Percentiles rank a stretch among this genome's conserved stretches.
Evolutionary conservation across 2,329 filamentous ascomycete species (phyloP).

Genomic region (Colletotrichum sidae): DNA sequence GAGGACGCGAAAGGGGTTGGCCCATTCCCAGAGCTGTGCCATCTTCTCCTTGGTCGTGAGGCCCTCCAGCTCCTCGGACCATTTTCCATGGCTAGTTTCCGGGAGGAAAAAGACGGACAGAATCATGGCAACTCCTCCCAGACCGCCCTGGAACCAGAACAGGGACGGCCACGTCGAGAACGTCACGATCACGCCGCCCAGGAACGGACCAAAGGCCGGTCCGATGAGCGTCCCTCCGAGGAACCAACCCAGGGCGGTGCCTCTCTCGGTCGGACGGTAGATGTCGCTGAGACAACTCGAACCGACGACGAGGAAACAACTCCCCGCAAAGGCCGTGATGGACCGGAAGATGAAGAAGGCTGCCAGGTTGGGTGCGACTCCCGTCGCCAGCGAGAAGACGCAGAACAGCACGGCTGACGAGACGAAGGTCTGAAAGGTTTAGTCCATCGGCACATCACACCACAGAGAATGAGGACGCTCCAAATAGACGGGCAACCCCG

Average conservation of each 20-base stretch:
- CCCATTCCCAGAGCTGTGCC: slow-evolving; percentile 53
- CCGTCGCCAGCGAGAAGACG: slow-evolving; percentile 73
- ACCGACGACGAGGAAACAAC: slow-evolving; percentile 75
- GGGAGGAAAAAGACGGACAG: slow-evolving; percentile 71
- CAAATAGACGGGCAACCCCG: background rate
- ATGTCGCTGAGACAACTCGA: slow-evolving; percentile 70
- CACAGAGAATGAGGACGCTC: background rate
- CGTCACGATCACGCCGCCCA: slow-evolving; percentile 77
- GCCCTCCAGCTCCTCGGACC: slow-evolving; percentile 70
- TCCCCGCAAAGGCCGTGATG: slow-evolving; percentile 77
- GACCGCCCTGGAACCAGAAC: slow-evolving; percentile 76
- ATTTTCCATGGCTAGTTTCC: slow-evolving; percentile 75
- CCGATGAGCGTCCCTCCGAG: slow-evolving; percentile 74
- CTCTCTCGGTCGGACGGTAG: slow-evolving; percentile 71
- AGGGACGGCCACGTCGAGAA: slow-evolving; percentile 75
- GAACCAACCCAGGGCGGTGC: slow-evolving; percentile 76
- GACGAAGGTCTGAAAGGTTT: slow-evolving; percentile 39
- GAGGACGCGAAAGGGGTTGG: slow-evolving; percentile 75
- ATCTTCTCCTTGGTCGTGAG: slow-evolving; percentile 61
- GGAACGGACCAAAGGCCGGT: slow-evolving; percentile 71
- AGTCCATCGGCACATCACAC: slow-evolving; percentile 5
- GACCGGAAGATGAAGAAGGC: slow-evolving; percentile 77
- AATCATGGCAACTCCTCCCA: slow-evolving; percentile 67
- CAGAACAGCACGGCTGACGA: slow-evolving; percentile 62
- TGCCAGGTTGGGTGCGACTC: slow-evolving; percentile 73